phyloP scores from a whole-genome alignment of 768 basidiomycete species.

The Imleria badia region DNA sequence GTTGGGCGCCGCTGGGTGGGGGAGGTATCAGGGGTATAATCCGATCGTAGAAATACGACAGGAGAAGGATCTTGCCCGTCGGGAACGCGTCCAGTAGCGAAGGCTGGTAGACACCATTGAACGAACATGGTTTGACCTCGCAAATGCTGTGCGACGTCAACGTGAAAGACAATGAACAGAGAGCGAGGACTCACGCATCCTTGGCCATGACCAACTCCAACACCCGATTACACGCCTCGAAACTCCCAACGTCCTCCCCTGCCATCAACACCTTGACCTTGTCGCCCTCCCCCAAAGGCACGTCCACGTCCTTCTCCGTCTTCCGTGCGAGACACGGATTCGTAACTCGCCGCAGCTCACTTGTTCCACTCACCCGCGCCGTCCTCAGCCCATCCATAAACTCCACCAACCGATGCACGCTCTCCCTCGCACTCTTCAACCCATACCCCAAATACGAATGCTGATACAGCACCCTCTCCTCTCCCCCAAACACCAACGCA shows the following conservation, averaged over 20 bases:
- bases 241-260: constrained; percentile 78
- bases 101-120: constrained; percentile 97
- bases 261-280: constrained; percentile 77
- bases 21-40: constrained; percentile 67
- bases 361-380: constrained; percentile 5
- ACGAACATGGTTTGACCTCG: constrained; percentile 91
- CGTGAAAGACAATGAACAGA: background rate
- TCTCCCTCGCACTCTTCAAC: constrained; percentile 80
- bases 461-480: constrained; percentile 80
- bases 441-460: constrained; percentile 98
- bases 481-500: constrained; percentile 72
- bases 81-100: constrained; percentile 87
- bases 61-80: constrained; percentile 78
- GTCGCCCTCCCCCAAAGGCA: constrained; percentile 47
- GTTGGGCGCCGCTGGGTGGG: constrained; percentile 22
- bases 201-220: constrained; percentile 92
- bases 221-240: constrained; percentile 81
- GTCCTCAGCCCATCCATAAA: constrained; percentile 63
- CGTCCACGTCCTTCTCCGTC: constrained; percentile 59
- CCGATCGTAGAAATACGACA: constrained; percentile 98
- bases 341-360: constrained; percentile 15
- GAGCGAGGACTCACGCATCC: constrained; percentile 63
- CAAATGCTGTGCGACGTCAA: constrained; percentile 56
- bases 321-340: constrained; percentile 84
- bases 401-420: constrained; percentile 88